phyloP scores from a whole-genome alignment of 768 basidiomycete species.

The Boletus pseudo-olivaceus region DNA sequence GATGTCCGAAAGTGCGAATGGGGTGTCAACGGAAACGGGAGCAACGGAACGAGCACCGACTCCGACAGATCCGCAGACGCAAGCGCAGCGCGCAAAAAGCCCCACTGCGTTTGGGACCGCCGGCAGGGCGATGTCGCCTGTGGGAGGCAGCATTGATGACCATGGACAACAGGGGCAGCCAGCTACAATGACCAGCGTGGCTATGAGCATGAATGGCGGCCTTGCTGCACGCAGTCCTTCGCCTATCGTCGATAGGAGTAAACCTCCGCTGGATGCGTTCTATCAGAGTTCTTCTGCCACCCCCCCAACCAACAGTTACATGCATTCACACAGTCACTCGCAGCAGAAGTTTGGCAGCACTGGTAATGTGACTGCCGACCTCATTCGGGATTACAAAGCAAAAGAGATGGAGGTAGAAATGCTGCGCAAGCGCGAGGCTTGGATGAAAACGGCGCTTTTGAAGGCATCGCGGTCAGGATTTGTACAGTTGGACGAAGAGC shows the following conservation, averaged over 20 bases:
- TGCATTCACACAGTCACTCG: constrained; percentile 38
- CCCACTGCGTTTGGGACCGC: constrained; percentile 42
- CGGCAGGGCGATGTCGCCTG: constrained; percentile 62
- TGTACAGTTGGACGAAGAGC: constrained; percentile 57
- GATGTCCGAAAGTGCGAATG: constrained; percentile 36
- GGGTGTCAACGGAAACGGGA: constrained; percentile 30
- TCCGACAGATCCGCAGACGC: constrained; percentile 42
- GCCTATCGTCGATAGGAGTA: constrained; percentile 51
- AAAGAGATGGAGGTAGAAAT: constrained; percentile 81
- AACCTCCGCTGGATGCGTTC: constrained; percentile 60
- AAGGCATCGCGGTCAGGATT: constrained; percentile 80
- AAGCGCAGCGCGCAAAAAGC: constrained; percentile 49
- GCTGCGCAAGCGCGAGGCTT: constrained; percentile 71
- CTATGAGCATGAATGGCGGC: constrained; percentile 48
- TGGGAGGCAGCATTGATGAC: constrained; percentile 28
- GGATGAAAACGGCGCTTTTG: constrained; percentile 79
- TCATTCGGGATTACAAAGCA: constrained; percentile 73
- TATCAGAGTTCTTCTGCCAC: constrained; percentile 44
- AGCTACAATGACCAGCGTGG: constrained; percentile 53
- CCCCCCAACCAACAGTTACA: constrained; percentile 48
- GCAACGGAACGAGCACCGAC: constrained; percentile 49
- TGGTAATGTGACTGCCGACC: constrained; percentile 68
- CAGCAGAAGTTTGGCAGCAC: constrained; percentile 48
- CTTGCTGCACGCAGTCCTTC: constrained; percentile 53
- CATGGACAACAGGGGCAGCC: constrained; percentile 25